Base-by-base conservation (phyloP, 2,329 filamentous ascomycete species). In the Cladobotryum protrusum region DNA sequence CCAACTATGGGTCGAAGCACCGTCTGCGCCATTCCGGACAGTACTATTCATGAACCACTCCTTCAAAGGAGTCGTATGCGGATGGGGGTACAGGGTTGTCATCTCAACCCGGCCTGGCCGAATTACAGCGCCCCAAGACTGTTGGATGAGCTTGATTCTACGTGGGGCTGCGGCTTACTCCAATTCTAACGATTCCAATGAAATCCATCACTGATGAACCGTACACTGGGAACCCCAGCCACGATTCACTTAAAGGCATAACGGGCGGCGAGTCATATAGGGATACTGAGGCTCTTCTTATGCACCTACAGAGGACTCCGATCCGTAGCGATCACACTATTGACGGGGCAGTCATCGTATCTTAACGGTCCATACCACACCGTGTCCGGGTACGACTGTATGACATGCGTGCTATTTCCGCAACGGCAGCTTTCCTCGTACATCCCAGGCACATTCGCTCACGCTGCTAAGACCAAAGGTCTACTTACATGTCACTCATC, bases 221-320 rank as follows among this genome's bases (percentile, higher is more conserved):
- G n/a, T n/a, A n/a, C n/a, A n/a, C 73, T 96, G 50, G 91, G 90
- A 12, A 87, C 85, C 1, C 89, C n/a, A n/a, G n/a, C n/a, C 89
- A 15, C 81, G 83, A 52, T 95, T 96, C 67, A 92, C 86, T 55
- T 71, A 78, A 79, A 58, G 89, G 89, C 11, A 90, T 86, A 3
- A 83, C 88, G 3, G 78, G n/a, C n/a, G n/a, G n/a, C n/a, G n/a
- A n/a, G n/a, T n/a, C n/a, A n/a, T n/a, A n/a, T n/a, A n/a, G n/a
- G n/a, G n/a, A n/a, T n/a, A n/a, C n/a, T n/a, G 87, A 54, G 87
- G 84, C 56, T 95, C 91, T n/a, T 83, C 86, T 14, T 88, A 89
- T 65, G 81, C 84, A 3, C 86, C 87, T 3, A 85, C 82, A 5
- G 87, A 92, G 47, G 87, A 90, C 53, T 83, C 54, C 61, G 79